phyloP scores from a whole-genome alignment of 768 basidiomycete genomes.

The Amanita muscaria region DNA sequence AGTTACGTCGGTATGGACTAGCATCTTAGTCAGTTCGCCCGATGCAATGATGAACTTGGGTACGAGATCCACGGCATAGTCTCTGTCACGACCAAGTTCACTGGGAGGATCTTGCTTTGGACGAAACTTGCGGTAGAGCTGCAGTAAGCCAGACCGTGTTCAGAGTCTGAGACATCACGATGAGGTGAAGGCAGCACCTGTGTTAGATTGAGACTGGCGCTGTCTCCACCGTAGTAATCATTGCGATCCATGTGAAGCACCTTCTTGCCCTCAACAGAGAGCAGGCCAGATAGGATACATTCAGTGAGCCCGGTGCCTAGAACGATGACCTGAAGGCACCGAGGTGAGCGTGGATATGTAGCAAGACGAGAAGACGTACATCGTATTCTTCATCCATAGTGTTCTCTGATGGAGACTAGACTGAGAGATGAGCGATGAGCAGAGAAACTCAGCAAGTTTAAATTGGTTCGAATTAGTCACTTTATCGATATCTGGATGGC shows the following conservation, averaged over 20 bases:
- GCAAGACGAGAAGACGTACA: slow-evolving; percentile 33
- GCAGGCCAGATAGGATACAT: slow-evolving; percentile 93
- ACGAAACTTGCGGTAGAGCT: slow-evolving; percentile 97
- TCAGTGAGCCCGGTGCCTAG: slow-evolving; percentile 97
- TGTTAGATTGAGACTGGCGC: slow-evolving; percentile 92
- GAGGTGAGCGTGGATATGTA: slow-evolving; percentile 13
- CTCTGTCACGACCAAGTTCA: slow-evolving; percentile 91
- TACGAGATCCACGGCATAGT: slow-evolving; percentile 96
- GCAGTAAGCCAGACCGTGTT: slow-evolving; percentile 11
- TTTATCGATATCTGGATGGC: slow-evolving; percentile 8
- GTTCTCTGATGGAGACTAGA: too few species aligned
- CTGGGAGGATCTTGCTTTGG: slow-evolving; percentile 64
- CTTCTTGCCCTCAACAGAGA: slow-evolving; percentile 99
- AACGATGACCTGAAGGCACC: slow-evolving; percentile 59
- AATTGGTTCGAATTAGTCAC: too few species aligned
- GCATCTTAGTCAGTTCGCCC: slow-evolving; percentile 94
- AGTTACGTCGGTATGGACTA: slow-evolving; percentile 97
- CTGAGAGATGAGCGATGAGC: background rate
- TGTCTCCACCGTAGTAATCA: slow-evolving; percentile 98
- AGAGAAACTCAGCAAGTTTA: background rate
- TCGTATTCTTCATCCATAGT: slow-evolving; percentile 99
- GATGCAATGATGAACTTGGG: slow-evolving; percentile 99
- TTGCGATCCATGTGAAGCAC: slow-evolving; percentile 98
- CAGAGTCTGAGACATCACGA: slow-evolving; percentile 9
- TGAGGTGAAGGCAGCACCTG: slow-evolving; percentile 49